Evolutionary conservation across 495 filamentous ascomycete genomes (phyloP), one percentile per base, ranked within the genome.

Genomic region (Lophium mytilinum): DNA sequence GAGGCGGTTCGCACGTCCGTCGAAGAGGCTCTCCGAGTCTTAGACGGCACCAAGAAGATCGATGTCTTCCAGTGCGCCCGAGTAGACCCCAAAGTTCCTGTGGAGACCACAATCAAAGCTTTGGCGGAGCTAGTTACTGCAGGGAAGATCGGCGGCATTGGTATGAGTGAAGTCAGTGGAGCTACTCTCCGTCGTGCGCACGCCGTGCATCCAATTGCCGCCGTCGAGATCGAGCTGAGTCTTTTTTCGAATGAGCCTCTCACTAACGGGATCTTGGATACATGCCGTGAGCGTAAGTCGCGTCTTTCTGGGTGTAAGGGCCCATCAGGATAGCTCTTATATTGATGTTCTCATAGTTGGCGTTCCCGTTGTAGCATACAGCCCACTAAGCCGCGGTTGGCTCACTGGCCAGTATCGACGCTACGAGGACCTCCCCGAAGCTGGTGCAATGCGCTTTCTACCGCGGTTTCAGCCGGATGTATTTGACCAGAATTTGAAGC

Each of bases 351-450:
- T 30, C 6, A 30, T 6, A 30, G 24, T 88, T 43, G 70, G 73
- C 24, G 85, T 88, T 65, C 86, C 88, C 1, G 56, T 92, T 34
- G 66, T 90, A 15, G 88, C 86, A 68, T 78, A 84, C 64, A 79
- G 78, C 21, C 81, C 81, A 0, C 63, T 84, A 1, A 75, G 80
- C 4, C 50, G 70, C 0, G 70, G 70, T 10, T 35, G 34, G 14
- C 46, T 64, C 51, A 83, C 84, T 0, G 86, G 85, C 11, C 70
- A 80, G 53, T 75, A 89, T 64, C 81, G 76, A 61, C 77, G 71
- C 2, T 54, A 65, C 10, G 71, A 74, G 0, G 86, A 90, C 56
- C 71, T 93, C 52, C 77, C 81, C 24, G 69, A 80, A 34, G 73
- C 70, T 14, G 85, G 88, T 54, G 62, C 77, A 46, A 76, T 83